phyloP scores from a whole-genome alignment of 495 filamentous ascomycete genomes.

The Tuber borchii region DNA sequence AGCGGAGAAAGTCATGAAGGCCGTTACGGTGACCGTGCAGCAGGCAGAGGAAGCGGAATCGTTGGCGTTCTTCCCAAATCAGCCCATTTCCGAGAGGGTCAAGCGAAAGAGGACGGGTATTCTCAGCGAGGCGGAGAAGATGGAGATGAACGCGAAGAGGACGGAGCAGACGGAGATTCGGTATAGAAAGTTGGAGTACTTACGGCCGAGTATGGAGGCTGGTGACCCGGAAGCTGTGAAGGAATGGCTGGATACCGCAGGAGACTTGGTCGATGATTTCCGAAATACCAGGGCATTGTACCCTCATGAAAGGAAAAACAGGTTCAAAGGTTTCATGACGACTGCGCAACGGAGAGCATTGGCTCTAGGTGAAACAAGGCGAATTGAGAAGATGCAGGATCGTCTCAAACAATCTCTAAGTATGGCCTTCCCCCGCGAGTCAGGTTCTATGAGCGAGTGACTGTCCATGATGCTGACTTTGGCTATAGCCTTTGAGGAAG shows the following conservation, averaged over 20 bases:
- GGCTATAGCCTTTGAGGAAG: conserved; percentile 33
- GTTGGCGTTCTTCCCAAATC: conserved; percentile 44
- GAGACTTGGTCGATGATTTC: conserved; percentile 72
- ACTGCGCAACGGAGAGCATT: conserved; percentile 48
- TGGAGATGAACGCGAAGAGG: conserved; percentile 46
- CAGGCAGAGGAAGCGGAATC: conserved; percentile 24
- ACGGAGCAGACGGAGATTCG: conserved; percentile 54
- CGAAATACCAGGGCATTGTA: conserved; percentile 70
- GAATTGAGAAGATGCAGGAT: conserved; percentile 62
- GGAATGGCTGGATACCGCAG: conserved; percentile 69
- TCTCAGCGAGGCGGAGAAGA: conserved; percentile 32
- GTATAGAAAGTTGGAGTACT: conserved; percentile 52
- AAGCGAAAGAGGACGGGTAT: conserved; percentile 30
- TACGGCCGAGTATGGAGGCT: conserved; percentile 49
- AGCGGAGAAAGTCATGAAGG: conserved; percentile 31
- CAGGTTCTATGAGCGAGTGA: conserved; percentile 25
- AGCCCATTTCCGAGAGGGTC: conserved; percentile 30
- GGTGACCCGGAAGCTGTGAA: conserved; percentile 52
- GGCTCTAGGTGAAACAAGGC: conserved; percentile 51
- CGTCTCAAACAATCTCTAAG: conserved; percentile 54
- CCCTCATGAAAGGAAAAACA: conserved; percentile 61
- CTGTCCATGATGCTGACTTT: conserved; percentile 42
- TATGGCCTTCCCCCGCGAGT: conserved; percentile 43
- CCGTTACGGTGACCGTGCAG: conserved; percentile 14
- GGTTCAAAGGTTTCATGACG: conserved; percentile 59